These are phyloP conservation scores for Gremmenia infestans DNA, from an alignment of 2,329 filamentous ascomycete species.

Conservation along the genomic window DNA sequence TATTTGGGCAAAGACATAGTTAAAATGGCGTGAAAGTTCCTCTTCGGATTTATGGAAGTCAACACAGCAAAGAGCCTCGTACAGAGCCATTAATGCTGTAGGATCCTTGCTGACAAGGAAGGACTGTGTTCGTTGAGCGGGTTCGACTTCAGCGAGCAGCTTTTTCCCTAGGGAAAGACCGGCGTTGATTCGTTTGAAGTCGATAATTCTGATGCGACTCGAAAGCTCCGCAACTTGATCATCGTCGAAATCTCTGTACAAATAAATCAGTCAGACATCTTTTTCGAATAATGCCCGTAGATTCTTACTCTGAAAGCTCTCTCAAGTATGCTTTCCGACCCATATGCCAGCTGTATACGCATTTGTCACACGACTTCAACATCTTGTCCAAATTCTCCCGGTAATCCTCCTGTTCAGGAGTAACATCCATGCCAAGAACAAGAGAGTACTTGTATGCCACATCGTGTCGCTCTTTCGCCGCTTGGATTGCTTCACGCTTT, in stretches of 20 bases:
- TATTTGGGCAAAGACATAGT: conserved; percentile 75
- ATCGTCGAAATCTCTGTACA: conserved; percentile 37
- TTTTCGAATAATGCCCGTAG: conserved; percentile 2
- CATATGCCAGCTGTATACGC: conserved; percentile 70
- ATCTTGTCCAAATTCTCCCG: conserved; percentile 50
- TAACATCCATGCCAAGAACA: conserved; percentile 55
- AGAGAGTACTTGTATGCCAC: conserved; percentile 63
- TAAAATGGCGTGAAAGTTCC: conserved; percentile 47
- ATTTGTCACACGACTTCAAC: conserved; percentile 62
- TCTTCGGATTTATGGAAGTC: conserved; percentile 57
- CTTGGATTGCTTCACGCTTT: conserved; percentile 49
- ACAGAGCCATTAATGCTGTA: conserved; percentile 71
- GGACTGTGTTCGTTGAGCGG: conserved; percentile 23
- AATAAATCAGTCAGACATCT: conserved; percentile 7
- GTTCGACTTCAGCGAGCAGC: conserved; percentile 39
- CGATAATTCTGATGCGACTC: conserved; percentile 52
- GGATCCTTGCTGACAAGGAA: conserved; percentile 37
- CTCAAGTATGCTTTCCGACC: conserved; percentile 59
- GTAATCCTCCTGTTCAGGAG: conserved; percentile 55
- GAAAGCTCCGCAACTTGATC: conserved; percentile 48
- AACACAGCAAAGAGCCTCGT: conserved; percentile 82
- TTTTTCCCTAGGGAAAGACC: conserved; percentile 54
- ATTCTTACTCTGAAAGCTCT: conserved; percentile 53
- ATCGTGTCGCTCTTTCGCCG: conserved; percentile 52
- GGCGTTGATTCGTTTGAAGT: conserved; percentile 55